A percentile compares a stretch with the other conserved stretches of the same genome.
These are phyloP conservation scores for Crithidia bombi DNA, from an alignment of 208 protist species.

Conservation along the genomic window DNA sequence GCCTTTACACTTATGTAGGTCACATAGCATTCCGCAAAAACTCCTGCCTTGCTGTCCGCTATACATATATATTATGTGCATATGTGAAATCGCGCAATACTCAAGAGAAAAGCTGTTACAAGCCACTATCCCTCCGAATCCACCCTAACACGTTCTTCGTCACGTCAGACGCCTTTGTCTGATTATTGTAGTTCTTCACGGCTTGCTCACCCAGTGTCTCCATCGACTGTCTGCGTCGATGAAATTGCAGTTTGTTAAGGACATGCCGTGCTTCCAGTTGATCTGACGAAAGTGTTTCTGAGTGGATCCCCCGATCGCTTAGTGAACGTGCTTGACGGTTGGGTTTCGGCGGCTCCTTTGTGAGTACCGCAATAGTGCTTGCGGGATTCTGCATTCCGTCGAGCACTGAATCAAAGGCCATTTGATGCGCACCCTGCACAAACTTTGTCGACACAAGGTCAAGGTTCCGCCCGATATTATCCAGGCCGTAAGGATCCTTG, in stretches of 20 bases:
- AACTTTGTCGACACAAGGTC: conserved; percentile 58
- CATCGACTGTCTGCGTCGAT: conserved; percentile 69
- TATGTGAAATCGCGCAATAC: background rate
- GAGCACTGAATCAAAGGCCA: conserved; percentile 46
- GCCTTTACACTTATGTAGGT: too few species aligned
- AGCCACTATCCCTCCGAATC: conserved; percentile 65
- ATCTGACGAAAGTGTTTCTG: conserved; percentile 54
- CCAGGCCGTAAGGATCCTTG: conserved; percentile 88
- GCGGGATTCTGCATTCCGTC: conserved; percentile 57
- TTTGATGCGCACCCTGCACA: conserved; percentile 57
- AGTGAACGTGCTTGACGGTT: conserved; percentile 45
- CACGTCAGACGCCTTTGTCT: conserved; percentile 68
- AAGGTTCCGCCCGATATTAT: conserved; percentile 91
- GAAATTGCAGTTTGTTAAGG: conserved; percentile 80
- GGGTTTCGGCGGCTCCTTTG: conserved; percentile 53
- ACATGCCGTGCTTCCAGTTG: conserved; percentile 82
- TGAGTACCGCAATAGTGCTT: conserved; percentile 50
- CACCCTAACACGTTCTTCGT: conserved; percentile 87
- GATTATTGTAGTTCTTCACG: conserved; percentile 62
- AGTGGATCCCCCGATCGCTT: conserved; percentile 73
- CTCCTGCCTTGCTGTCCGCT: too few species aligned
- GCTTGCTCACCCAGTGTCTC: conserved; percentile 71
- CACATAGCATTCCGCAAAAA: too few species aligned
- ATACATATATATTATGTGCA: too few species aligned
- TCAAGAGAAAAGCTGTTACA: conserved; percentile 11